phyloP scores from a whole-genome alignment of 805 yeast genomes.

The Candida tibetensis region DNA sequence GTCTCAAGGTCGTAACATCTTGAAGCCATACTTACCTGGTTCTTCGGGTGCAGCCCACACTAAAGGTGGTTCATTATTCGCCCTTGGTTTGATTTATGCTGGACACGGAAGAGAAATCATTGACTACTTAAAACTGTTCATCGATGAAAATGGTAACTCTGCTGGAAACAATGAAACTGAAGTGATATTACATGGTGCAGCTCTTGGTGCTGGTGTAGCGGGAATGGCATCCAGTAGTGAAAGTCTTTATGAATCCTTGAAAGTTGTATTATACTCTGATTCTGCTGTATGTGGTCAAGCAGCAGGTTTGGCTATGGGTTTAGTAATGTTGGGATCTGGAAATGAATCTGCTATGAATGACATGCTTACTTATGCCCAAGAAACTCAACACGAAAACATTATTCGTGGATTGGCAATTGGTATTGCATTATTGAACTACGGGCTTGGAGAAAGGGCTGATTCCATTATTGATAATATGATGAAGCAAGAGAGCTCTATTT shows the following conservation, averaged over 20 bases:
- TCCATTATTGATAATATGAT: slow-evolving; percentile 61
- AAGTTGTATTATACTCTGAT: slow-evolving; percentile 81
- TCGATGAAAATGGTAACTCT: slow-evolving; percentile 61
- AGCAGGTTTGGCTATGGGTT: slow-evolving; percentile 94
- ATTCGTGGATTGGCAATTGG: slow-evolving; percentile 92
- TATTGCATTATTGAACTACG: slow-evolving; percentile 80
- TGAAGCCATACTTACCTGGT: slow-evolving; percentile 91
- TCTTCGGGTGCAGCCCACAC: slow-evolving; percentile 77
- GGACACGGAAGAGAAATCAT: slow-evolving; percentile 92
- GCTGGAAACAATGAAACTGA: slow-evolving; percentile 73
- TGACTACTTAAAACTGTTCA: slow-evolving; percentile 69
- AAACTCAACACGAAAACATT: slow-evolving; percentile 93
- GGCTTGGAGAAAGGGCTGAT: slow-evolving; percentile 80
- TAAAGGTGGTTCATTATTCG: slow-evolving; percentile 93
- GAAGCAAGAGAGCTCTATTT: slow-evolving; percentile 71
- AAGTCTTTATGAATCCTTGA: slow-evolving; percentile 74
- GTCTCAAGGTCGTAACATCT: slow-evolving; percentile 80
- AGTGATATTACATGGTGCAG: slow-evolving; percentile 91
- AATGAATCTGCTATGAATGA: slow-evolving; percentile 64
- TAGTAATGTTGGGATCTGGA: slow-evolving; percentile 92
- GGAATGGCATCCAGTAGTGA: slow-evolving; percentile 88
- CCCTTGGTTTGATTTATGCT: slow-evolving; percentile 89
- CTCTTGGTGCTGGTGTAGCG: slow-evolving; percentile 92
- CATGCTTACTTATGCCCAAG: slow-evolving; percentile 88
- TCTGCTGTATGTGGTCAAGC: slow-evolving; percentile 95